phyloP scores from a whole-genome alignment of 768 basidiomycete species.

The Suillus subluteus region DNA sequence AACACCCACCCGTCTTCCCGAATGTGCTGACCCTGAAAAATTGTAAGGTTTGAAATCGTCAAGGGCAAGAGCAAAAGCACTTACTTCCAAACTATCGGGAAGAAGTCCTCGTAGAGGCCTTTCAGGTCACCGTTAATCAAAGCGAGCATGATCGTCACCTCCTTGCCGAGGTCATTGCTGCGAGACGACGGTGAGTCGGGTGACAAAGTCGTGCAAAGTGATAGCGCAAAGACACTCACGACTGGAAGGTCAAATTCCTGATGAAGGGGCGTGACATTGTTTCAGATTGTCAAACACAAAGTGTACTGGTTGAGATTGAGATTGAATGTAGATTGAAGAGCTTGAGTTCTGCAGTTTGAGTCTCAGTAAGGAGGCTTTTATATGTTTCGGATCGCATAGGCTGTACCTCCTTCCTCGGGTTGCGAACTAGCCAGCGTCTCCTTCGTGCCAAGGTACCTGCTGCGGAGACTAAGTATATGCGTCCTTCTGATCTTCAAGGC shows the following conservation, averaged over 20 bases:
- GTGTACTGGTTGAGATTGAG: not conserved
- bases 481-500: not conserved
- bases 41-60: not conserved
- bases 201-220: not conserved
- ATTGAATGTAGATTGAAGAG: not conserved
- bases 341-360: not conserved
- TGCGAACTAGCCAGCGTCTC: not conserved
- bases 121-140: not conserved
- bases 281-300: not conserved
- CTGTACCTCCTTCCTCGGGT: not conserved
- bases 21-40: not conserved
- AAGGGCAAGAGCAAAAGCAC: not conserved
- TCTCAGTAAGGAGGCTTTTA: not conserved
- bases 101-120: not conserved
- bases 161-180: not conserved
- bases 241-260: not conserved
- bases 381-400: not conserved
- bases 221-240: not conserved
- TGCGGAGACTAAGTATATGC: not conserved
- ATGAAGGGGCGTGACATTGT: not conserved
- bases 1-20: not conserved
- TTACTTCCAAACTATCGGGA: conserved; percentile 3
- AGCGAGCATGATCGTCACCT: not conserved
- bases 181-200: not conserved
- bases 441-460: not conserved